Evolutionary conservation across 257 asterid genomes (phyloP).

Genomic region (Dorcoceras hygrometricum): DNA sequence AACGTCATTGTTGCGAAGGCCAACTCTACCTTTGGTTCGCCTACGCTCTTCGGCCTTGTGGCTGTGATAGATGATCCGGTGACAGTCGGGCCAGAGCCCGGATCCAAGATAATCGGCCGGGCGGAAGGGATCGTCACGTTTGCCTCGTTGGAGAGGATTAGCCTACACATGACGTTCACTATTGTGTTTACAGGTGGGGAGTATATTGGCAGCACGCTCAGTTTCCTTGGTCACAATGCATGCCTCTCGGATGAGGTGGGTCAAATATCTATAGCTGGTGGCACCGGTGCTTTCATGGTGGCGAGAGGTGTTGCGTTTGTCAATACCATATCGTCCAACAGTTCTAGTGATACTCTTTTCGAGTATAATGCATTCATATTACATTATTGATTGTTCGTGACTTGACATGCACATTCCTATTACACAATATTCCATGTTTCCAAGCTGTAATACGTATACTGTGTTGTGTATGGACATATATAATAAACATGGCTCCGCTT

Average conservation of each 20-base stretch:
- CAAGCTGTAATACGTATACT: neutral
- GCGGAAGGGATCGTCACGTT: neutral
- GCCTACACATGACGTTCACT: conserved; percentile 3
- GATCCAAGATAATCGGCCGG: conserved; percentile 10
- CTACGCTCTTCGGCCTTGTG: neutral
- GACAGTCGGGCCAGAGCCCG: neutral
- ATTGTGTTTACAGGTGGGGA: conserved; percentile 4
- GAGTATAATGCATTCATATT: no score
- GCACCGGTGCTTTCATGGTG: conserved; percentile 15
- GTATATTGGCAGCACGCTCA: conserved; percentile 18
- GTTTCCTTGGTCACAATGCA: neutral
- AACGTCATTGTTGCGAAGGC: conserved; percentile 11
- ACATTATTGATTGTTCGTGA: no score
- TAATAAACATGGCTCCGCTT: no score
- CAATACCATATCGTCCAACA: no score
- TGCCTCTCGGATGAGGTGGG: neutral
- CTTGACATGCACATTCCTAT: neutral
- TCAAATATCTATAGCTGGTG: conserved; percentile 13
- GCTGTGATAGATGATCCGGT: conserved; percentile 8
- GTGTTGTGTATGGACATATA: neutral
- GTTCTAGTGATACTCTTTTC: no score
- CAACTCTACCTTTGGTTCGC: neutral
- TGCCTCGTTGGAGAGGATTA: neutral
- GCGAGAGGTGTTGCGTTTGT: conserved; percentile 13
- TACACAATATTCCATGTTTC: neutral